Percentiles rank a stretch among this genome's conserved stretches.
These are phyloP conservation scores for Arthrobotrys conoides DNA, from an alignment of 2,329 filamentous ascomycete genomes.

Conservation along the genomic window DNA sequence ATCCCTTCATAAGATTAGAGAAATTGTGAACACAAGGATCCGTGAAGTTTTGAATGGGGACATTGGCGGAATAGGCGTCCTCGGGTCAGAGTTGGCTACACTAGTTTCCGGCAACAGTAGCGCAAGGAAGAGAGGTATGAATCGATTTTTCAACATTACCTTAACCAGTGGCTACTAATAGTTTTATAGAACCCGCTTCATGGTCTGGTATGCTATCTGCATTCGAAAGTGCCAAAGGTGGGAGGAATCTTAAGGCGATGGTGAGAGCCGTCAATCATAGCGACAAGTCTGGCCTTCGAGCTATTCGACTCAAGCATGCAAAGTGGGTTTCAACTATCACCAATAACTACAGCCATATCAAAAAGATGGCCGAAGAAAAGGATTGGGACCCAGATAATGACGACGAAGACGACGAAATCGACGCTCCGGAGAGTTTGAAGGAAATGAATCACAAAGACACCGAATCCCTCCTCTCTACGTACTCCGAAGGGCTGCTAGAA, in stretches of 20 bases:
- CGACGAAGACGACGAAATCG: slow-evolving; percentile 50
- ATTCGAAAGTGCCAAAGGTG: slow-evolving; percentile 54
- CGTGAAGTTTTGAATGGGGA: slow-evolving; percentile 53
- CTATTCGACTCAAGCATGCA: slow-evolving; percentile 31
- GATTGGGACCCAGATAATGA: slow-evolving; percentile 60
- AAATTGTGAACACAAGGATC: slow-evolving; percentile 58
- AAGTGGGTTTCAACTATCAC: slow-evolving; percentile 52
- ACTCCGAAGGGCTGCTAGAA: slow-evolving; percentile 51
- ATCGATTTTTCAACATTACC: background rate
- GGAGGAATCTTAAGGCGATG: slow-evolving; percentile 57
- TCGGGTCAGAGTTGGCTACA: slow-evolving; percentile 36
- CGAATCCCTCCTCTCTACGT: slow-evolving; percentile 46
- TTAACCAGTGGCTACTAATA: slow-evolving; percentile 14
- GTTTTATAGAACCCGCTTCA: slow-evolving; percentile 28
- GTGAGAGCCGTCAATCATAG: slow-evolving; percentile 55
- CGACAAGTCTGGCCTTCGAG: slow-evolving; percentile 50
- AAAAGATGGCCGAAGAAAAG: slow-evolving; percentile 50
- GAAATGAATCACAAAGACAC: slow-evolving; percentile 54
- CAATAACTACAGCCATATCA: slow-evolving; percentile 48
- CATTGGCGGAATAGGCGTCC: slow-evolving; percentile 33
- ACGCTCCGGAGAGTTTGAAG: slow-evolving; percentile 52
- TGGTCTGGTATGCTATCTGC: slow-evolving; percentile 54
- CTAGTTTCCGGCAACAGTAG: slow-evolving; percentile 23
- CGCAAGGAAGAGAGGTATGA: slow-evolving; percentile 29
- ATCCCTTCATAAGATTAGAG: slow-evolving; percentile 41